Base-by-base conservation (phyloP, 768 basidiomycete species). In the Agrocybe praecox region DNA sequence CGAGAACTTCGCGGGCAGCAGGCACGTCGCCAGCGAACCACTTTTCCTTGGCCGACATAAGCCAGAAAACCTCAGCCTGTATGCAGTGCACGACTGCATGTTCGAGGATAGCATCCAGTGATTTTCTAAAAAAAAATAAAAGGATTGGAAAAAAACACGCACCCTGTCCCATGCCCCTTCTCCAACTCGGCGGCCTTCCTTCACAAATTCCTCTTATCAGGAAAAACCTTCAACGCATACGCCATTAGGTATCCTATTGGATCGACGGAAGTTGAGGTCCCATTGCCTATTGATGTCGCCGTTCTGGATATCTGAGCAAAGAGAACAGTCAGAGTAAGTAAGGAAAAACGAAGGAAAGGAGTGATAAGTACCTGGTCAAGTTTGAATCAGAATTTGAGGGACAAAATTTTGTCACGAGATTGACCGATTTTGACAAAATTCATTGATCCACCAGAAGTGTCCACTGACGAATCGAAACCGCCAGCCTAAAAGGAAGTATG, bases 211-310 rank as follows among this genome's bases (percentile, higher is more conserved):
- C 86, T 84, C 61, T 85, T 84, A 62, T 94, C 93, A 0, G 96
- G 96, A 70, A 89, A 98, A 18, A 94, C 93, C 66, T 89, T 88
- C 55, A 98, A 77, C 0, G 96, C 90, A 71, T 96, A 96, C 1
- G 95, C 93, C 60, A 96, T 98, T 50, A 99, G 85, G 72, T 98
- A 99, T n/a, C 96, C 96, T 72, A 95, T 94, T 1, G 97, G 96
- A 66, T 99, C 97, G 32, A 99, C 87, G 9, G 92, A 92, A 0
- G 95, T 91, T 8, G 33, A 34, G 8, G 33, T 34, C 33, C 33
- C 33, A 34, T 34, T 34, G n/a, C n/a, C n/a, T 34, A 34, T 8
- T 34, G 33, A 8, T 7, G 8, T 34, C 15, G 7, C 8, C 33
- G 33, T 15, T 7, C 29, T 19, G 6, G 33, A 34, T 36, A 90